phyloP scores from a whole-genome alignment of 2,329 filamentous ascomycete species.

The Claviceps citrina region DNA sequence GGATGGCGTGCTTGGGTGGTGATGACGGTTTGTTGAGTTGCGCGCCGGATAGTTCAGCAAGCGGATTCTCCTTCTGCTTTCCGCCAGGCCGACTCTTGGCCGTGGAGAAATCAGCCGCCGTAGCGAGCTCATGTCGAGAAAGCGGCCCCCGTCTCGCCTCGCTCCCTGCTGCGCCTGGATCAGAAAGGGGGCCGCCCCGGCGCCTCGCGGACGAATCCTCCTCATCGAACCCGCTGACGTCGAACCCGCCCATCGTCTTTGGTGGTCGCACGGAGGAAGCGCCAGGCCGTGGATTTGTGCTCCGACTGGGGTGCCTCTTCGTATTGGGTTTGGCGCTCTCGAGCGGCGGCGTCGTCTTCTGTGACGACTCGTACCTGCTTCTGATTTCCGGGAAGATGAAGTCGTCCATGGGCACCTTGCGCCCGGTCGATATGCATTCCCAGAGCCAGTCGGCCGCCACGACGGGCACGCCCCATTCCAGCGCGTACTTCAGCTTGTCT shows the following conservation, averaged over 20 bases:
- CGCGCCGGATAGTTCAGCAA: conserved; percentile 26
- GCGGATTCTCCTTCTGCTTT: conserved; percentile 18
- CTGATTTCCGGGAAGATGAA: conserved; percentile 34
- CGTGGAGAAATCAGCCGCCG: conserved; percentile 26
- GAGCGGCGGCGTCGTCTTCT: too few species aligned
- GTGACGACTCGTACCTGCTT: conserved; percentile 14
- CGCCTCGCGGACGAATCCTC: conserved; percentile 14
- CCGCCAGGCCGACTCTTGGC: conserved; percentile 23
- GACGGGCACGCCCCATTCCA: conserved; percentile 63
- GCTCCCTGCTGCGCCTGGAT: not conserved
- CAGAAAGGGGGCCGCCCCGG: not conserved
- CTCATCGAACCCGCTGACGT: conserved; percentile 25
- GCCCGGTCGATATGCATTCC: conserved; percentile 53
- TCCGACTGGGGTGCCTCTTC: conserved; percentile 3
- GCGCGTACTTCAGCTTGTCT: conserved; percentile 67
- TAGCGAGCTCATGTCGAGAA: conserved; percentile 11
- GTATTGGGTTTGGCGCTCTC: conserved; percentile 2
- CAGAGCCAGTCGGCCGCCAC: conserved; percentile 74
- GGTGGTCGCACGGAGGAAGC: conserved; percentile 7
- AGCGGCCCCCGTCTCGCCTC: not conserved
- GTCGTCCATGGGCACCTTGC: conserved; percentile 27
- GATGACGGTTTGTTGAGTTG: conserved; percentile 27
- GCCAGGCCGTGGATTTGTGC: conserved; percentile 5
- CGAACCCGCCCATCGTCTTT: conserved; percentile 17
- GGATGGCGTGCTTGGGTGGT: conserved; percentile 14